These are phyloP conservation scores for Kuraishia cidri DNA, from an alignment of 805 yeast genomes.

Conservation along the genomic window DNA sequence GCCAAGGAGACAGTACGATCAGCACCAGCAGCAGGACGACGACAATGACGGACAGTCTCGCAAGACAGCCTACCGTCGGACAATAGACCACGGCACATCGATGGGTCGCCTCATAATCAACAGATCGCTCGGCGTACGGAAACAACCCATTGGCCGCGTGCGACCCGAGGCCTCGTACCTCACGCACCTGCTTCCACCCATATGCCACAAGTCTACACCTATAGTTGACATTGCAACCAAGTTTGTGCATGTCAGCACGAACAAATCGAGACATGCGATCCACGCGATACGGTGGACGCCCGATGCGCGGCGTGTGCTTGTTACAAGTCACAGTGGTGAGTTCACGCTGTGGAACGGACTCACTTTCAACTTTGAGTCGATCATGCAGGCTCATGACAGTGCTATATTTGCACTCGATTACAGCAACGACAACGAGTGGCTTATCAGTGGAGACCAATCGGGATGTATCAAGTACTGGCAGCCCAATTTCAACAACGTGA, in stretches of 20 bases:
- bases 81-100: conserved; percentile 72
- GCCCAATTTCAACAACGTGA: conserved; percentile 94
- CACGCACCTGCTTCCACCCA: conserved; percentile 57
- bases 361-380: conserved; percentile 91
- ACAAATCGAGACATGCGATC: conserved; percentile 86
- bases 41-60: conserved; percentile 27
- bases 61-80: conserved; percentile 51
- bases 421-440: conserved; percentile 90
- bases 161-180: conserved; percentile 66
- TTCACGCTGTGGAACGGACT: conserved; percentile 96
- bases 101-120: conserved; percentile 55
- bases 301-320: conserved; percentile 83
- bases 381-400: conserved; percentile 97
- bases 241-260: conserved; percentile 84
- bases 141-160: conserved; percentile 35
- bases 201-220: conserved; percentile 43
- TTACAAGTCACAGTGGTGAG: conserved; percentile 90
- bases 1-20: conserved; percentile 4
- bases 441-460: conserved; percentile 87
- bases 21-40: conserved; percentile 5
- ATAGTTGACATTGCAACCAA: conserved; percentile 63
- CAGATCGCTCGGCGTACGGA: conserved; percentile 33
- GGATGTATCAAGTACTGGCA: conserved; percentile 96
- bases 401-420: conserved; percentile 75
- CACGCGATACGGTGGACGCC: conserved; percentile 95